These are phyloP conservation scores for Amanita pseudoporphyria DNA, from an alignment of 768 basidiomycete species.

Conservation along the genomic window DNA sequence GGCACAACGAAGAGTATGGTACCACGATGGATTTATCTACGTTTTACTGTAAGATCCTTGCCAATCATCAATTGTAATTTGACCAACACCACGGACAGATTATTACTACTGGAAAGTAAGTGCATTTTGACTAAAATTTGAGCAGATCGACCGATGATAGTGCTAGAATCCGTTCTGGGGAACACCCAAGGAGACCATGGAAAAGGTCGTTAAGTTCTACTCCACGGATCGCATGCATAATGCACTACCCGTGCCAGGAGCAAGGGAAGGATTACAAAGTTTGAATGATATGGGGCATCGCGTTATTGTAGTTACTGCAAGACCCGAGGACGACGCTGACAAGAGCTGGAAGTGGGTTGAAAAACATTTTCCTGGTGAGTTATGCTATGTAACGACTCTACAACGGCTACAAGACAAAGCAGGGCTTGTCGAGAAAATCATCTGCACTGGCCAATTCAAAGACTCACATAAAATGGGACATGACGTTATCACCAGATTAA, in stretches of 20 bases:
- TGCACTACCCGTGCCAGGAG: constrained; percentile 48
- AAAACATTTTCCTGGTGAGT: constrained; percentile 50
- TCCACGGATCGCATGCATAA: constrained; percentile 36
- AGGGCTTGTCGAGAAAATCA: constrained; percentile 47
- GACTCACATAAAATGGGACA: constrained; percentile 34
- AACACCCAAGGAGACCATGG: constrained; percentile 41
- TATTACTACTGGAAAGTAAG: constrained; percentile 71
- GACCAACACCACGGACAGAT: constrained; percentile 26
- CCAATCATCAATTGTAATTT: background rate
- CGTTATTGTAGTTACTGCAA: constrained; percentile 70
- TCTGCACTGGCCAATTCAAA: constrained; percentile 71
- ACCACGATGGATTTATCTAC: constrained; percentile 44
- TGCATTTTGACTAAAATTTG: background rate
- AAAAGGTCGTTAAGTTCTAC: constrained; percentile 54
- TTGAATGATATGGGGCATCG: constrained; percentile 57
- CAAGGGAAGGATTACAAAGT: constrained; percentile 43
- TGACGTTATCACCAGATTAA: constrained; percentile 45
- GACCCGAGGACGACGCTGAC: constrained; percentile 42
- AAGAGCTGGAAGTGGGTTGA: constrained; percentile 61
- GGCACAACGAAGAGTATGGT: constrained; percentile 56
- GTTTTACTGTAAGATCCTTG: constrained; percentile 47
- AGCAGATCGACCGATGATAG: background rate
- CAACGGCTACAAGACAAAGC: background rate
- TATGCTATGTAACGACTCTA: background rate
- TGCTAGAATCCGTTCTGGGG: constrained; percentile 55